Conservation (phyloP, 1,284 basidiomycete species). For the Trichosporon sp. region DNA sequence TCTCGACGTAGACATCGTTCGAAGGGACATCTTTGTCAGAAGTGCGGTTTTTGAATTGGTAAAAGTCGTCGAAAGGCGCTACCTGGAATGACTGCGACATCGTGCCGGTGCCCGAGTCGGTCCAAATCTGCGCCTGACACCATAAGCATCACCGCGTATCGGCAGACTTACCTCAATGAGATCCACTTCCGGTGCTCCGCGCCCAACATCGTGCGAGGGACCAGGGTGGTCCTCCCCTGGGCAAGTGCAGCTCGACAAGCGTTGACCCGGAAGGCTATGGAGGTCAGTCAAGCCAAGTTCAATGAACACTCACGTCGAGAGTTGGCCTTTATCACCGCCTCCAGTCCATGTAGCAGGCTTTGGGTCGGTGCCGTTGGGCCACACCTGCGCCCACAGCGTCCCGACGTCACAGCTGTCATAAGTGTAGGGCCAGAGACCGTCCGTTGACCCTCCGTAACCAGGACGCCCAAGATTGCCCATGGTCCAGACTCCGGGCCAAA, state of each 20-base stretch:
- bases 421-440: slow-evolving; percentile 53
- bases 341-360: slow-evolving; percentile 23
- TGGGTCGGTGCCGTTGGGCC: slow-evolving; percentile 41
- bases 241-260: slow-evolving; percentile 56
- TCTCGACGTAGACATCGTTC: neutral
- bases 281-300: neutral
- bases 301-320: slow-evolving; percentile 11
- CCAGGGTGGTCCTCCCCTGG: slow-evolving; percentile 50
- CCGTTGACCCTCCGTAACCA: slow-evolving; percentile 72
- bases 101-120: slow-evolving; percentile 26
- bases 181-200: slow-evolving; percentile 55
- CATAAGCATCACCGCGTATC: neutral
- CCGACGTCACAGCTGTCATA: slow-evolving; percentile 77
- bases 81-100: slow-evolving; percentile 58
- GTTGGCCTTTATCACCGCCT: slow-evolving; percentile 16
- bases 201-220: slow-evolving; percentile 43
- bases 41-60: slow-evolving; percentile 57
- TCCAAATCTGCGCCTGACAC: slow-evolving; percentile 28
- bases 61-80: slow-evolving; percentile 60
- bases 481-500: slow-evolving; percentile 80
- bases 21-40: slow-evolving; percentile 18
- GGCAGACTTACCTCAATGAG: slow-evolving; percentile 50
- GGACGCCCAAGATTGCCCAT: slow-evolving; percentile 86
- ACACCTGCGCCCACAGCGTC: slow-evolving; percentile 59
- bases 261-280: slow-evolving; percentile 53